Evolutionary conservation across 495 filamentous ascomycete genomes (phyloP), one percentile per base, ranked within the genome.

Genomic region (Trichoderma orchidacearum): DNA sequence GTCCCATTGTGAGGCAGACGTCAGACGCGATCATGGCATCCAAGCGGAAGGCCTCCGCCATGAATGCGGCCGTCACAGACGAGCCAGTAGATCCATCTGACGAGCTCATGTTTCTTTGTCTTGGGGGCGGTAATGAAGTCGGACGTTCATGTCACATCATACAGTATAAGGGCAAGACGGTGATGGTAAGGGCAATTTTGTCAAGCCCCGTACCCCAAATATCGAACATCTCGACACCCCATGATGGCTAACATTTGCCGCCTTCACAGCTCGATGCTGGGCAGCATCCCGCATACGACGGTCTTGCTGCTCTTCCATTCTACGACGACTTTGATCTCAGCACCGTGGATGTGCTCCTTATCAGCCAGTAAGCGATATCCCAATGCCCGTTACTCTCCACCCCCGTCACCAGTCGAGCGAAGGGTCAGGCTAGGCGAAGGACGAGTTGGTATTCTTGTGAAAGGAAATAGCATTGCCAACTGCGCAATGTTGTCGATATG

Each of bases 291-390:
- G 93, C 89, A n/a, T 95, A 95, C 66, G 92, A 96, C 60, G 93
- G 93, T 7, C 84, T 96, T 53, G 87, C 90, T 15, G 86, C 89
- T 34, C 81, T 98, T 8, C 93, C 93, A 0, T 98, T 95, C 75
- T 98, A 95, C 66, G 93, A 98, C 66, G 91, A 98, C 64, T 98
- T 96, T 66, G 93, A 98, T 67, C 75, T 98, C 30, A 96, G 93
- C 69, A 95, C 87, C 5, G 92, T 98, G 36, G 94, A 98, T 71
- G 86, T 98, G 61, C 85, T 97, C 50, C 73, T 98, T 48, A 95
- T 98, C 62, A 96, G 89, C 81, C 93, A 98, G 90, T 96, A 89
- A 82, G 90, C 76, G 53, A 63, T 53, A 55, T 30, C 53, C 67
- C 60, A 65, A 63, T 3, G 3, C 27, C 30, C 8, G 11, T 17